phyloP scores from a whole-genome alignment of 352 stramenopile genomes.

The Phytopythium ostracodes region DNA sequence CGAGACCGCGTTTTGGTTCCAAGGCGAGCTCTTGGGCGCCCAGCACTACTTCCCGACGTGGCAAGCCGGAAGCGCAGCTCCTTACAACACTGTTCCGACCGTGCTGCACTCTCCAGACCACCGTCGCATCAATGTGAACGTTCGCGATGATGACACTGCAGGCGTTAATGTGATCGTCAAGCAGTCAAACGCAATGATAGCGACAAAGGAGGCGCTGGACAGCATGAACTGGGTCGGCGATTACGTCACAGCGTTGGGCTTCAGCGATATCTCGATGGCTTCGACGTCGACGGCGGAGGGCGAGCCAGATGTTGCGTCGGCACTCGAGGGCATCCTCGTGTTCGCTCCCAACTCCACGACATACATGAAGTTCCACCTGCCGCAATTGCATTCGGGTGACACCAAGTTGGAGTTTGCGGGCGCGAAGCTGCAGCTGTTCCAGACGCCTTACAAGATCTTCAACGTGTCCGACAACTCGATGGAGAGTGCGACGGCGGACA shows the following conservation, averaged over 20 bases:
- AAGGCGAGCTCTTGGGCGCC: slow-evolving; percentile 15
- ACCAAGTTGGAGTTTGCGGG: slow-evolving; percentile 26
- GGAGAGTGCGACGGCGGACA: not conserved
- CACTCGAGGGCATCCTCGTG: slow-evolving; percentile 42
- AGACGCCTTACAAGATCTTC: slow-evolving; percentile 70
- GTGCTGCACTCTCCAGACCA: slow-evolving; percentile 47
- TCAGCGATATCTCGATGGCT: slow-evolving; percentile 45
- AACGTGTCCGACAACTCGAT: slow-evolving; percentile 25
- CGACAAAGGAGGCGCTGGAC: slow-evolving; percentile 41
- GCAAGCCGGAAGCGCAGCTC: slow-evolving; percentile 22
- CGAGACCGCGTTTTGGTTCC: slow-evolving; percentile 58
- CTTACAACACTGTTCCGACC: slow-evolving; percentile 60
- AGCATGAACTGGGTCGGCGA: slow-evolving; percentile 50
- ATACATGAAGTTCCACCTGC: slow-evolving; percentile 71
- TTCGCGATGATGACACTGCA: slow-evolving; percentile 44
- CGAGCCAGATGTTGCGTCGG: not conserved
- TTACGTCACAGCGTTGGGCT: slow-evolving; percentile 37
- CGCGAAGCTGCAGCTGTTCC: slow-evolving; percentile 36
- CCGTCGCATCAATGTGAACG: slow-evolving; percentile 36
- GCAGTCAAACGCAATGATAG: slow-evolving; percentile 29
- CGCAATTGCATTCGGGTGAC: slow-evolving; percentile 44
- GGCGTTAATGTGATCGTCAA: slow-evolving; percentile 37
- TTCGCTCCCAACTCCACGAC: slow-evolving; percentile 37
- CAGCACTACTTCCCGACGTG: slow-evolving; percentile 21
- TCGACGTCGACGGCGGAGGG: slow-evolving; percentile 2